phyloP scores from a whole-genome alignment of 129 eudicot species.

The Kitagawia praeruptora region DNA sequence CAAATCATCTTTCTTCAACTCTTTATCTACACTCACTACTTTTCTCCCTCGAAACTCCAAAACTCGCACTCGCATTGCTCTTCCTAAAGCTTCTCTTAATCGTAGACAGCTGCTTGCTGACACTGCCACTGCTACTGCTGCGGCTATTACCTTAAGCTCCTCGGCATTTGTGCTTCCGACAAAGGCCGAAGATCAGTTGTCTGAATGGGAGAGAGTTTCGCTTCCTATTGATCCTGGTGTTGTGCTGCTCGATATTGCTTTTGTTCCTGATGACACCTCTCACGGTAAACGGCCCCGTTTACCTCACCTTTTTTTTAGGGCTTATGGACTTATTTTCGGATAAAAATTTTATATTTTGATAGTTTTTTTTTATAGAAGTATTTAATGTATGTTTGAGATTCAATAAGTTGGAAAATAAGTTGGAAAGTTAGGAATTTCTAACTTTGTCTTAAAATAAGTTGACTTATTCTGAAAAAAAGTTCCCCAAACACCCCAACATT shows the following conservation, averaged over 20 bases:
- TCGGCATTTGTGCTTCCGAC: conserved; percentile 18
- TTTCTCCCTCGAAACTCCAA: conserved; percentile 17
- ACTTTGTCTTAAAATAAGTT: too few species aligned
- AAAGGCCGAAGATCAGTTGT: conserved; percentile 45
- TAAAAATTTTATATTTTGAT: too few species aligned
- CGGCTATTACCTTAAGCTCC: conserved; percentile 47
- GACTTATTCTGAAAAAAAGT: too few species aligned
- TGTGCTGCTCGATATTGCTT: conserved; percentile 90
- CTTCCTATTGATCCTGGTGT: conserved; percentile 98
- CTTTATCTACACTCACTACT: conserved; percentile 13
- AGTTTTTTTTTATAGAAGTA: too few species aligned
- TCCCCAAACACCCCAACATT: too few species aligned
- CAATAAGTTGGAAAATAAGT: too few species aligned
- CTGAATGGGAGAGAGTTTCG: conserved; percentile 88
- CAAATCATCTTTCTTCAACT: conserved; percentile 27
- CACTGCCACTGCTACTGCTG: conserved; percentile 46
- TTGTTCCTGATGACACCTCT: conserved; percentile 83
- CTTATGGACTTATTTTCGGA: too few species aligned
- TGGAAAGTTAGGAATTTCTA: too few species aligned
- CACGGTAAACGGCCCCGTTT: too few species aligned
- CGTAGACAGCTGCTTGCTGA: conserved; percentile 54
- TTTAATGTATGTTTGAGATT: too few species aligned
- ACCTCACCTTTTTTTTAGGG: too few species aligned
- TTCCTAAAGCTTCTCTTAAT: conserved; percentile 38
- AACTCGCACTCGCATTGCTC: conserved; percentile 11